Evolutionary conservation across 805 yeast species (phyloP).

Genomic region (Tetrapisispora taiwanensis): DNA sequence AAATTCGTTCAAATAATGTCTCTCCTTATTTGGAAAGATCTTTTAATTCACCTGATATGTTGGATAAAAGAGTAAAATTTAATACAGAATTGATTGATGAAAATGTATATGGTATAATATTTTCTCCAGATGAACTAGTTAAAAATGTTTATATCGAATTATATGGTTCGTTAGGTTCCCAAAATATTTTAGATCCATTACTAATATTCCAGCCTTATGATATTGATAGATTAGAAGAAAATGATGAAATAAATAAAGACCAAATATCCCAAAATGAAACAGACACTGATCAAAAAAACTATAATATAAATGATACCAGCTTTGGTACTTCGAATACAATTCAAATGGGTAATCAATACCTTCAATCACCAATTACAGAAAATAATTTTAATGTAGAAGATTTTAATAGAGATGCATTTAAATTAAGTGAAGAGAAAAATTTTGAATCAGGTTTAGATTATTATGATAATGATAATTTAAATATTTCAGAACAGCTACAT

Average conservation of each 20-base stretch:
- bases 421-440: conserved; percentile 8
- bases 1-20: neutral
- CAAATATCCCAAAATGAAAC: neutral
- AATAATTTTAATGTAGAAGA: neutral
- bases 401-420: neutral
- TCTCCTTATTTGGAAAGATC: neutral
- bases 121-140: conserved; percentile 24
- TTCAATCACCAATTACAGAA: neutral
- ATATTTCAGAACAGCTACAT: neutral
- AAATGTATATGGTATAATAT: conserved; percentile 8
- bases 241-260: neutral
- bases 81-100: conserved; percentile 8
- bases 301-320: neutral
- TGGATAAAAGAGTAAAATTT: conserved; percentile 4
- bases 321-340: neutral
- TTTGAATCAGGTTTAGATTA: conserved; percentile 3
- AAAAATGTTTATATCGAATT: conserved; percentile 17
- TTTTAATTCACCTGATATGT: neutral
- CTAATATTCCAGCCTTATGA: conserved; percentile 12
- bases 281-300: neutral
- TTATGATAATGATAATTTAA: conserved; percentile 7
- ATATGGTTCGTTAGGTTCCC: conserved; percentile 20
- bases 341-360: neutral
- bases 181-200: conserved; percentile 19
- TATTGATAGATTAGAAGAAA: neutral